phyloP scores from a whole-genome alignment of 352 stramenopile genomes.

The Phytophthora crassamura region DNA sequence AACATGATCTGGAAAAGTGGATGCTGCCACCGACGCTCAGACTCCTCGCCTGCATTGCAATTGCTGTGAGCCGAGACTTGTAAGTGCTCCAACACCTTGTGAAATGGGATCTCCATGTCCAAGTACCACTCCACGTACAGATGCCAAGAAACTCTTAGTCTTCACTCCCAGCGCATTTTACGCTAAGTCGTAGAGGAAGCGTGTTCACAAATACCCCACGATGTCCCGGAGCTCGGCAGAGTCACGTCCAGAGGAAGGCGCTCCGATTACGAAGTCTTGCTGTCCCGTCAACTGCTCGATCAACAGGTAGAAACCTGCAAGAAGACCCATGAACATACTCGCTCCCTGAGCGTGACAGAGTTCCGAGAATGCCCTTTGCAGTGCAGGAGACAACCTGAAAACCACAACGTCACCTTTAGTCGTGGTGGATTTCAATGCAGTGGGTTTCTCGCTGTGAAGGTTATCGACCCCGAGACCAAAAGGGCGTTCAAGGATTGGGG shows the following conservation, averaged over 20 bases:
- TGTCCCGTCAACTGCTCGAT: conserved; percentile 45
- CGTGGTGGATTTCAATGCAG: background rate
- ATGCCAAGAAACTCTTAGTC: conserved; percentile 34
- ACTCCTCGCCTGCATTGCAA: background rate
- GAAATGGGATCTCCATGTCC: conserved; percentile 56
- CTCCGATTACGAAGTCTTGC: conserved; percentile 60
- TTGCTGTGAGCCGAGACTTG: conserved; percentile 19
- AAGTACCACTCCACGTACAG: conserved; percentile 53
- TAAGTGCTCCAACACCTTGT: conserved; percentile 60
- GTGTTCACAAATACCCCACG: conserved; percentile 74
- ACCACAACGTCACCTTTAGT: conserved; percentile 35
- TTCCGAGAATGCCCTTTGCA: conserved; percentile 38
- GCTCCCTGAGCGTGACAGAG: conserved; percentile 45
- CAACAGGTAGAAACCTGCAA: conserved; percentile 56
- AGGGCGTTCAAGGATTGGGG: conserved; percentile 49
- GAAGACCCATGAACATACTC: conserved; percentile 57
- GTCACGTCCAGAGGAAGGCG: conserved; percentile 43
- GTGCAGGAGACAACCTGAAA: conserved; percentile 39
- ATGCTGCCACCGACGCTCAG: conserved; percentile 29
- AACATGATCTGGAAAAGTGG: conserved; percentile 68
- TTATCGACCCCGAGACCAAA: conserved; percentile 27
- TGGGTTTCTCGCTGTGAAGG: conserved; percentile 12
- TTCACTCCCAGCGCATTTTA: background rate
- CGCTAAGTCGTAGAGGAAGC: conserved; percentile 51
- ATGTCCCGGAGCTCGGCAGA: conserved; percentile 35